Evolutionary conservation across 768 basidiomycete species (phyloP), one percentile per base, ranked within the genome.

Genomic region (Pleurotus pulmonarius): DNA sequence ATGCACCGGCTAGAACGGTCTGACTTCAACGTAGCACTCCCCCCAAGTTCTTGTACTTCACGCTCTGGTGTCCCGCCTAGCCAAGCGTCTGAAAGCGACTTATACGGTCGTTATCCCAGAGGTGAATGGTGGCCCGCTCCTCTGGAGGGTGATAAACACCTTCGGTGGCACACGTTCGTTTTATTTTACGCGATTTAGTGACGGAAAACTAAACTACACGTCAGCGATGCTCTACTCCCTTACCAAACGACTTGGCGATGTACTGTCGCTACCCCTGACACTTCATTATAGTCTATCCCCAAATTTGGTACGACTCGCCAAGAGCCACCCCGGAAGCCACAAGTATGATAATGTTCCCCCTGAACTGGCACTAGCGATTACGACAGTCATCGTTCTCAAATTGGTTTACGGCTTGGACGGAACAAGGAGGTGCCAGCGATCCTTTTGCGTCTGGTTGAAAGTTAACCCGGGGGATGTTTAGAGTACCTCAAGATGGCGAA

Each of bases 401-500:
- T 78, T 96, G 78, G 80, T 86, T 22, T 94, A 94, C 63, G 94
- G 93, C 0, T 65, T 94, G 25, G 92, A 94, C 66, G 90, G 85
- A 25, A 73, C 72, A 60, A 56, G 63, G 53, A 81, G 90, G 89
- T 85, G 65, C 58, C 72, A 59, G 15, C 22, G 9, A 39, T 12
- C 13, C 22, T 29, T 24, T 46, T 45, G 12, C 24, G 16, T 29
- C 13, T 15, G n/a, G 5, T 46, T 25, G 11, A 11, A 13, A 46
- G 16, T 7, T 45, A 5, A 20, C 39, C 16, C 26, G 25, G 16
- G 54, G n/a, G 29, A 18, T 16, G 18, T 58, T 44, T 60, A 87
- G 82, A 66, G 63, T 69, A 29, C 82, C 83, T 58, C 67, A 62
- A 56, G 68, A 73, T 55, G 52, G 62, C 29, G 67, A 73, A 45